A percentile compares a stretch with the other conserved stretches of the same genome.
phyloP scores from a whole-genome alignment of 805 yeast species.

The Candida berthetii region DNA sequence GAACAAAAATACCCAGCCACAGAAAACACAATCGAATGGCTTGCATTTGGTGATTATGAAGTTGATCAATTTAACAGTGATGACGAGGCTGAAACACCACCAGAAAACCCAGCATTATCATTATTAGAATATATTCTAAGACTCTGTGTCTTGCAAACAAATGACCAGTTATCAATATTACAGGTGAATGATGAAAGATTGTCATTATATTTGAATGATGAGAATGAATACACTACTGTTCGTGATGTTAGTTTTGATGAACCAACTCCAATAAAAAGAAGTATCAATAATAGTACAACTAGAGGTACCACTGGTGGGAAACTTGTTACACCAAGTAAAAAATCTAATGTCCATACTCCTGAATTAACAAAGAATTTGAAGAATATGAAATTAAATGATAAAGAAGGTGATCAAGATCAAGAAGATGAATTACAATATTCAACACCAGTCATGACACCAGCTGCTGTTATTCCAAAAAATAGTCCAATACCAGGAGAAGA shows the following conservation, averaged over 20 bases:
- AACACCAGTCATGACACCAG: too few species aligned
- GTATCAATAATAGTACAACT: too few species aligned
- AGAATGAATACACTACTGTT: constrained; percentile 21
- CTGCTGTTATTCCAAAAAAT: too few species aligned
- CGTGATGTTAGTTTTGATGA: background rate
- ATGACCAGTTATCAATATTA: constrained; percentile 47
- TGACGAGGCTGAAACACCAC: constrained; percentile 8
- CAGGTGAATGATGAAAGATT: constrained; percentile 63
- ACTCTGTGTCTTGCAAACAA: constrained; percentile 51
- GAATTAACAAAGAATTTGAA: constrained; percentile 2
- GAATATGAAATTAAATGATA: constrained; percentile 1
- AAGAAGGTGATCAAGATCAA: too few species aligned
- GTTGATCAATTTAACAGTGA: constrained; percentile 17
- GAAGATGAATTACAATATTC: too few species aligned
- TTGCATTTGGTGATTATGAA: constrained; percentile 43
- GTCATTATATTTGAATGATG: constrained; percentile 55
- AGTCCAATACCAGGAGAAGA: constrained; percentile 10
- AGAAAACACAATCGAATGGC: constrained; percentile 32
- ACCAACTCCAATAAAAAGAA: background rate
- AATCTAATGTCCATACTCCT: too few species aligned
- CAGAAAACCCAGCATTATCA: constrained; percentile 32
- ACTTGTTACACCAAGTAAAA: background rate
- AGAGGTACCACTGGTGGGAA: constrained; percentile 1
- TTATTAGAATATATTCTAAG: constrained; percentile 60
- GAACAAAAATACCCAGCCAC: constrained; percentile 7